phyloP scores from a whole-genome alignment of 1,284 basidiomycete genomes.

The Coriolopsis trogii region DNA sequence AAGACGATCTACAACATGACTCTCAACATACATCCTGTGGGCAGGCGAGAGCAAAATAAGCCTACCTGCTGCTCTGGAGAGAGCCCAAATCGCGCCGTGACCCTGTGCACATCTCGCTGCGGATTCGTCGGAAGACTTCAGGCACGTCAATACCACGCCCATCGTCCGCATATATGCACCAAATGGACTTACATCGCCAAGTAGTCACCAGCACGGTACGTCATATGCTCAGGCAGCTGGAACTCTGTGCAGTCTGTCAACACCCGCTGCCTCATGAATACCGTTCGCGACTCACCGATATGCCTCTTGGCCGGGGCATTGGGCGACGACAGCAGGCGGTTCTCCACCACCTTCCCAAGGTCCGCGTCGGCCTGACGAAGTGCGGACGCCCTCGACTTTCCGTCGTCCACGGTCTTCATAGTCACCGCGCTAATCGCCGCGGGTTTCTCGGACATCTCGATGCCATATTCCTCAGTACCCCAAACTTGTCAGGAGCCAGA shows the following conservation, averaged over 20 bases:
- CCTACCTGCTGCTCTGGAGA: constrained; percentile 46
- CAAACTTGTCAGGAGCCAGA: no score
- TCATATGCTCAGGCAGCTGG: constrained; percentile 44
- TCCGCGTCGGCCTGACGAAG: constrained; percentile 44
- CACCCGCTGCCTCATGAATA: no score
- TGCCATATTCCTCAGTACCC: constrained; percentile 42
- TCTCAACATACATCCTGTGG: background rate
- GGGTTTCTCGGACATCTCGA: constrained; percentile 23
- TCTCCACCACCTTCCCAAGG: constrained; percentile 44
- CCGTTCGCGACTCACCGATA: constrained; percentile 43
- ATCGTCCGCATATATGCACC: background rate
- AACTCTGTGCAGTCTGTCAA: no score
- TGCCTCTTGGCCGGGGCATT: constrained; percentile 46
- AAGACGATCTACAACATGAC: constrained; percentile 37
- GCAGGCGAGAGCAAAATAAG: background rate
- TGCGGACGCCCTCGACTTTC: constrained; percentile 38
- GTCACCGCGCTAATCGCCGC: constrained; percentile 25
- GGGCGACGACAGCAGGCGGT: constrained; percentile 42
- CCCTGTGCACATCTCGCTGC: constrained; percentile 41
- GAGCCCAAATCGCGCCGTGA: constrained; percentile 41
- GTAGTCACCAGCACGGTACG: constrained; percentile 51
- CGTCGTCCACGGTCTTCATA: constrained; percentile 38
- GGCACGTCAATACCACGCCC: no score
- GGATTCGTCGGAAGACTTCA: constrained; percentile 46
- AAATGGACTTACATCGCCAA: constrained; percentile 43